These are phyloP conservation scores for Metschnikowia chrysomelidarum DNA, from an alignment of 805 yeast genomes.

Conservation along the genomic window DNA sequence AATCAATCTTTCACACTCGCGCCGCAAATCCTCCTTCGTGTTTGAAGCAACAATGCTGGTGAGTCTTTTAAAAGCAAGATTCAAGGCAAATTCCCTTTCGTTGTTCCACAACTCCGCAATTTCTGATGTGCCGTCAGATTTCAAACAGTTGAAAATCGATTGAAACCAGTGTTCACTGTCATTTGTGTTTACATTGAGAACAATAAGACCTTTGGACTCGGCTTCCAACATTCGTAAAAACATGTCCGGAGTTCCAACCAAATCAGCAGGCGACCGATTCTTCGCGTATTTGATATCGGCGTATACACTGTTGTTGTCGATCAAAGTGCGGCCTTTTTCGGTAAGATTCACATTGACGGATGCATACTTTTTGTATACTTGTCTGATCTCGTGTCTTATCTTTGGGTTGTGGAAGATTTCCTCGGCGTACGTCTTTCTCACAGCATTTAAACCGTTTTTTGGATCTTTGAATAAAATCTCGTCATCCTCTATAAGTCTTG, in stretches of 20 bases:
- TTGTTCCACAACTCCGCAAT: constrained; percentile 78
- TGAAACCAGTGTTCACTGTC: constrained; percentile 42
- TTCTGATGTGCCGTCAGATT: constrained; percentile 77
- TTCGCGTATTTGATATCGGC: constrained; percentile 90
- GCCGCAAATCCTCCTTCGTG: constrained; percentile 78
- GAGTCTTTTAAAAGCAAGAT: constrained; percentile 63
- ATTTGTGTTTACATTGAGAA: constrained; percentile 57
- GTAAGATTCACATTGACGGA: constrained; percentile 73
- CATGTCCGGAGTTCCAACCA: constrained; percentile 72
- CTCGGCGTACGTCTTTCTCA: constrained; percentile 72
- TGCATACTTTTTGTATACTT: constrained; percentile 61
- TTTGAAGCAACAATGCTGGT: constrained; percentile 67
- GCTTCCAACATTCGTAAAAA: constrained; percentile 91
- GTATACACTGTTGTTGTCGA: constrained; percentile 76
- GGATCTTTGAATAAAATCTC: constrained; percentile 54
- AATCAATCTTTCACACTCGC: constrained; percentile 70
- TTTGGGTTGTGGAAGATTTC: constrained; percentile 80
- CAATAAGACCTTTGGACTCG: constrained; percentile 72
- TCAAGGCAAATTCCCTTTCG: constrained; percentile 65
- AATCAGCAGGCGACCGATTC: constrained; percentile 74
- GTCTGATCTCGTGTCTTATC: constrained; percentile 67
- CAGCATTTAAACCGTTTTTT: constrained; percentile 66
- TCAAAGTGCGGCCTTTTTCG: constrained; percentile 66
- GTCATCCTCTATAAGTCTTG: constrained; percentile 42
- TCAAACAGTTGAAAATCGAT: constrained; percentile 48